Evolutionary conservation across 192 early-diverging fungal species (phyloP).

Genomic region (Linnemannia exigua): DNA sequence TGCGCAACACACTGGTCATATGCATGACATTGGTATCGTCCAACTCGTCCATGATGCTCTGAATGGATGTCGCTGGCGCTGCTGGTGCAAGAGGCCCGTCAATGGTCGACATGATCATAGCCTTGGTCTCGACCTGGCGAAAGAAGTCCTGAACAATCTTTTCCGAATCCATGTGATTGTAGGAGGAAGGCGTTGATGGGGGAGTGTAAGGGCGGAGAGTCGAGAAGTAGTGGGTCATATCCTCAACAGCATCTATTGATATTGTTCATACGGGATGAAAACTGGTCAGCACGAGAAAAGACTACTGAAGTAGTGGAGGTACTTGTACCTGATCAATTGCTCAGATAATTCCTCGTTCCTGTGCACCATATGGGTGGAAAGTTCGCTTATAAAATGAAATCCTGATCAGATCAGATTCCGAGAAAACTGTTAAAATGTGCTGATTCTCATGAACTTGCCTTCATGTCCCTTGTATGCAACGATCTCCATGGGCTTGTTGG

Average conservation of each 20-base stretch:
- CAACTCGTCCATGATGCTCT: slow-evolving; percentile 31
- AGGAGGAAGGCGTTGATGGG: slow-evolving; percentile 16
- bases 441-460: slow-evolving; percentile 17
- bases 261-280: background rate
- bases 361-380: background rate
- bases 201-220: slow-evolving; percentile 59
- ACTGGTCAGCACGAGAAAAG: background rate
- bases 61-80: background rate
- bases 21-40: slow-evolving; percentile 58
- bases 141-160: slow-evolving; percentile 47
- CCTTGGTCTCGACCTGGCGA: slow-evolving; percentile 18
- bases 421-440: background rate
- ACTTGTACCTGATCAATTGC: background rate
- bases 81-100: slow-evolving; percentile 5
- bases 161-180: slow-evolving; percentile 16
- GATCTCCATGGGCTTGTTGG: slow-evolving; percentile 19
- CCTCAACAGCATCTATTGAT: slow-evolving; percentile 33
- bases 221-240: slow-evolving; percentile 50
- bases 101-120: slow-evolving; percentile 13
- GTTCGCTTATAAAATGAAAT: background rate
- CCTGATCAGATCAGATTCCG: background rate
- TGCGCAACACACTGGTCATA: slow-evolving; percentile 85
- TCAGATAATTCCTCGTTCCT: background rate
- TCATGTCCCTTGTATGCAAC: background rate
- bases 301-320: background rate